Evolutionary conservation across 2,329 filamentous ascomycete species (phyloP).

Genomic region (Colletotrichum nymphaeae): DNA sequence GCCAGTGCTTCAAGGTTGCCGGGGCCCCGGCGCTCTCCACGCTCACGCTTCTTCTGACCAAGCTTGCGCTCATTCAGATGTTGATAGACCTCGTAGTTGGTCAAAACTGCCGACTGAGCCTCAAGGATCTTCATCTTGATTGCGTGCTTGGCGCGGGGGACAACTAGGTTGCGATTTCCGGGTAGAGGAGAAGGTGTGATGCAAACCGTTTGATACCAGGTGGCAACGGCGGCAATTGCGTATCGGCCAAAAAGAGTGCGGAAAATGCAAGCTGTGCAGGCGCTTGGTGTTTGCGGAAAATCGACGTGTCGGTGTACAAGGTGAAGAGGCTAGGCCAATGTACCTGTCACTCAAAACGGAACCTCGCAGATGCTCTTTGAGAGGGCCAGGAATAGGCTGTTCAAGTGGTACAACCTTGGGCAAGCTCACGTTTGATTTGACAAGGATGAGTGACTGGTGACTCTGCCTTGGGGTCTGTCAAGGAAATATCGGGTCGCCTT

Average conservation of each 20-base stretch:
- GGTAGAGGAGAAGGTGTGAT: not conserved
- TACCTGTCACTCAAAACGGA: conserved; percentile 20
- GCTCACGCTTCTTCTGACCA: conserved; percentile 57
- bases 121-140: conserved; percentile 76
- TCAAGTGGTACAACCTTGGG: conserved; percentile 24
- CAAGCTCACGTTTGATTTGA: conserved; percentile 3
- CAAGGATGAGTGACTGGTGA: not conserved
- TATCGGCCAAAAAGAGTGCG: not conserved
- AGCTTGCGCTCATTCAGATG: conserved; percentile 69
- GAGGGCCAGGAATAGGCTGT: conserved; percentile 19
- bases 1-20: conserved; percentile 71
- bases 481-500: not conserved
- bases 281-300: conserved; percentile 15
- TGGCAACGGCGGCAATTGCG: conserved; percentile 10
- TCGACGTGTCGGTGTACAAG: conserved; percentile 30
- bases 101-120: conserved; percentile 75
- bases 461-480: not conserved
- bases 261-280: conserved; percentile 18
- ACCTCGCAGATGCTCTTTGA: conserved; percentile 5
- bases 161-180: not conserved
- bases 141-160: conserved; percentile 1
- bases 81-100: conserved; percentile 79
- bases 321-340: conserved; percentile 24
- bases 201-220: not conserved
- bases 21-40: conserved; percentile 56